Base-by-base conservation (phyloP, 2,329 filamentous ascomycete species). In the Gaeumannomyces sp. region DNA sequence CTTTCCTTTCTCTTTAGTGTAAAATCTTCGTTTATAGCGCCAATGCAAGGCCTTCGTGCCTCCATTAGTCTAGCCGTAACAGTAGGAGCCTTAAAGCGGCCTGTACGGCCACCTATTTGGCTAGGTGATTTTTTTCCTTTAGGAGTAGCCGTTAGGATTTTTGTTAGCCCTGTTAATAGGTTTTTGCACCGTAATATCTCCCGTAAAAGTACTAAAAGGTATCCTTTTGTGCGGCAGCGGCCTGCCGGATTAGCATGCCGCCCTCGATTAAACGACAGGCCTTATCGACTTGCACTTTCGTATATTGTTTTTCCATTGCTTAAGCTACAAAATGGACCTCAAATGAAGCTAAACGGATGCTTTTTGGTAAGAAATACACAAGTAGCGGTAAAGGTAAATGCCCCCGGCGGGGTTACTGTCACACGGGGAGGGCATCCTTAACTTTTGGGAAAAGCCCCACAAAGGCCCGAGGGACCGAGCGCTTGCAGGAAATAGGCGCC, bases 51-150 rank as follows among this genome's bases (percentile, higher is more conserved):
- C n/a, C n/a, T n/a, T n/a, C n/a, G n/a, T n/a, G n/a, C n/a, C n/a
- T n/a, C n/a, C n/a, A n/a, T n/a, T n/a, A n/a, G n/a, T n/a, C n/a
- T n/a, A n/a, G n/a, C n/a, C n/a, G n/a, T n/a, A n/a, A n/a, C n/a
- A n/a, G 64, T 29, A 31, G 64, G 2, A 66, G 61, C n/a, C 67
- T 62, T 25, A 68, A 50, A 19, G 60, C 60, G 50, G 62, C 53
- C 38, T 68, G 64, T 14, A 61, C 58, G n/a, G 33, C 19, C 13
- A 68, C 56, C 62, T 27, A 68, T 8, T 62, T 14, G n/a, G 64
- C 60, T 60, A 68, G 31, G 13, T 64, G 35, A 4, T 33, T 60
- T 59, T 68, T 61, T 31, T 66, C 53, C n/a, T 31, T 25, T 25
- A 33, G 6, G 25, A 57, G 63, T 25, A 66, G 60, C 45, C 58